phyloP scores from a whole-genome alignment of 306 rosid genomes.

The Cicer chorassanicum region DNA sequence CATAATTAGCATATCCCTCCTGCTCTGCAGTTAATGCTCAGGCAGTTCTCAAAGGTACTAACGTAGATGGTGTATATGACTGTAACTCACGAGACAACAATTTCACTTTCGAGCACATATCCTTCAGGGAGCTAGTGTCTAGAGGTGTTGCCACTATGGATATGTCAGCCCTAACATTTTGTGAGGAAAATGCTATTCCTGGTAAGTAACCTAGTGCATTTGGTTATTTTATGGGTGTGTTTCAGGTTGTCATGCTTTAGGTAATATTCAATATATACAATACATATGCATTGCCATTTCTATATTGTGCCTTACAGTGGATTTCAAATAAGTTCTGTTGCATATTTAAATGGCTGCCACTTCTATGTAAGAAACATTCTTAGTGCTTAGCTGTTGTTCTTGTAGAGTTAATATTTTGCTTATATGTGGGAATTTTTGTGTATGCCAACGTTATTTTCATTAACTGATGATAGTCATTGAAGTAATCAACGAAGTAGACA shows the following conservation, averaged over 20 bases:
- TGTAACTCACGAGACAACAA: conserved; percentile 60
- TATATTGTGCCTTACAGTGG: background rate
- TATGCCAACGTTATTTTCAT: conserved; percentile 15
- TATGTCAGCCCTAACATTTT: conserved; percentile 58
- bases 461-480: conserved; percentile 13
- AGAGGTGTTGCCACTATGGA: conserved; percentile 63
- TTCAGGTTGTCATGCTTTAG: conserved; percentile 33
- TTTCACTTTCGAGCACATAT: conserved; percentile 60
- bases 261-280: conserved; percentile 21
- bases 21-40: conserved; percentile 60
- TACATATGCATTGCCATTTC: conserved; percentile 8
- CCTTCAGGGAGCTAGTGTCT: conserved; percentile 63
- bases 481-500: conserved; percentile 11
- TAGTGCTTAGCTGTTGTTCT: conserved; percentile 31
- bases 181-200: conserved; percentile 71
- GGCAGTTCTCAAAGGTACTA: conserved; percentile 69
- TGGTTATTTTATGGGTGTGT: conserved; percentile 17
- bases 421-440: conserved; percentile 16
- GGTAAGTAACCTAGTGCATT: conserved; percentile 55
- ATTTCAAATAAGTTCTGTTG: conserved; percentile 25
- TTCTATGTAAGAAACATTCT: conserved; percentile 4
- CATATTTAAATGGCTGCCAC: conserved; percentile 8
- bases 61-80: conserved; percentile 61
- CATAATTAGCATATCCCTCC: conserved; percentile 5
- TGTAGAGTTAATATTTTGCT: conserved; percentile 24